Conservation (phyloP, 2,329 filamentous ascomycete genomes). For the Cordyceps javanica region DNA sequence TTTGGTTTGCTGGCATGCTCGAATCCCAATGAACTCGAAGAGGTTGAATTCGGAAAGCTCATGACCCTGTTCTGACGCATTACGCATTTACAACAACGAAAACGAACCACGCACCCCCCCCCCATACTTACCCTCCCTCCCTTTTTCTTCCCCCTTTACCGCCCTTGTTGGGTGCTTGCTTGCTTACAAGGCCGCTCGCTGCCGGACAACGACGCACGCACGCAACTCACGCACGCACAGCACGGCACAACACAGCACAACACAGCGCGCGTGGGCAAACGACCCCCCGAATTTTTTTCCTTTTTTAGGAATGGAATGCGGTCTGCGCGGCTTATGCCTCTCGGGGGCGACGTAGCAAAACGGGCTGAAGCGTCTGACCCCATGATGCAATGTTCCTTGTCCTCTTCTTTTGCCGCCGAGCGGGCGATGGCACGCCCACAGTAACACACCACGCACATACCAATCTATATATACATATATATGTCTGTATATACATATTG, state of each 20-base stretch:
- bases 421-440: not conserved
- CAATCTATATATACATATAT: no score
- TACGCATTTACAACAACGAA: not conserved
- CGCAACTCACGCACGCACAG: no score
- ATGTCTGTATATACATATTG: no score
- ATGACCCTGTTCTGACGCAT: not conserved
- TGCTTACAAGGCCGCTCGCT: not conserved
- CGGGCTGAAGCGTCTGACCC: conserved; percentile 9
- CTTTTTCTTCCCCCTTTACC: not conserved
- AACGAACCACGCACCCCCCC: not conserved
- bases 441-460: not conserved
- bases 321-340: not conserved
- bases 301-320: not conserved
- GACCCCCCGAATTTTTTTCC: not conserved
- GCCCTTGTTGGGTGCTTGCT: no score
- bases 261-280: not conserved
- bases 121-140: not conserved
- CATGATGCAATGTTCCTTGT: not conserved
- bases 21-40: not conserved
- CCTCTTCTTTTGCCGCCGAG: not conserved
- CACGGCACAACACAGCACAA: no score
- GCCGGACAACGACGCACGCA: no score
- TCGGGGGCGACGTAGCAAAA: not conserved
- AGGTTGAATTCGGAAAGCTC: not conserved
- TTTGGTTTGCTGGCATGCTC: not conserved